Base-by-base conservation (phyloP, 768 basidiomycete genomes). In the Strobilomyces dryophilus region DNA sequence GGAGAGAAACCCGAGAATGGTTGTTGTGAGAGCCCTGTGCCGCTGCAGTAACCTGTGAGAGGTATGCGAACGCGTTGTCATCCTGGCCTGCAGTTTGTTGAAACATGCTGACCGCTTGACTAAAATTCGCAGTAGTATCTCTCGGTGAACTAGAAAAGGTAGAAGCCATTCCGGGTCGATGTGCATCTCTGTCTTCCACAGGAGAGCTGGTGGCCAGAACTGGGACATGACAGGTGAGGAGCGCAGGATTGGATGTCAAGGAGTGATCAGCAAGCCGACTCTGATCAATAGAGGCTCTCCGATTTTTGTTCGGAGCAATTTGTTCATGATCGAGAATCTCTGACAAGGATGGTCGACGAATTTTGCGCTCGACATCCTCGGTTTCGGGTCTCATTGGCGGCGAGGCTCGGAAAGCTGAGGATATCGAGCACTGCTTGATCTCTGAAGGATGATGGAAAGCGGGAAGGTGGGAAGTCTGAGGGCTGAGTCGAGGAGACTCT, bases 271-370 rank as follows among this genome's bases (percentile, higher is more conserved):
- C 43, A 37, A 47, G 49, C 26, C 53, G 64, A 40, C 49, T 31
- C 34, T 54, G 62, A 36, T 61, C 58, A 49, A 53, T 42, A 27
- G 57, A 41, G 7, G 46, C 12, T 42, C 59, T 63, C 15, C 56
- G 52, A 15, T 59, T 63, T 45, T 48, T 57, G 41, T 17, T 42
- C 34, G 29, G 41, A 36, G 53, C 3, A 41, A 40, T 43, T 21
- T 47, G 40, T n/a, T 56, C 57, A 45, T 51, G 44, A 34, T 58
- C 57, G 8, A 55, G 39, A 24, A 57, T 40, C 8, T 42, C 50
- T 3, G 69, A 57, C 4, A 71, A 49, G 26, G 70, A 70, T n/a
- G 68, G 54, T 34, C 68, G 70, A 51, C 69, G 68, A 47, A 54
- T 64, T 52, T 69, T 69, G 50, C 66, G 62, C 20, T 69, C 70